Percentiles rank a stretch among this genome's conserved stretches.
phyloP scores from a whole-genome alignment of 1,139 yeast species.

The Kodamaea arcana region DNA sequence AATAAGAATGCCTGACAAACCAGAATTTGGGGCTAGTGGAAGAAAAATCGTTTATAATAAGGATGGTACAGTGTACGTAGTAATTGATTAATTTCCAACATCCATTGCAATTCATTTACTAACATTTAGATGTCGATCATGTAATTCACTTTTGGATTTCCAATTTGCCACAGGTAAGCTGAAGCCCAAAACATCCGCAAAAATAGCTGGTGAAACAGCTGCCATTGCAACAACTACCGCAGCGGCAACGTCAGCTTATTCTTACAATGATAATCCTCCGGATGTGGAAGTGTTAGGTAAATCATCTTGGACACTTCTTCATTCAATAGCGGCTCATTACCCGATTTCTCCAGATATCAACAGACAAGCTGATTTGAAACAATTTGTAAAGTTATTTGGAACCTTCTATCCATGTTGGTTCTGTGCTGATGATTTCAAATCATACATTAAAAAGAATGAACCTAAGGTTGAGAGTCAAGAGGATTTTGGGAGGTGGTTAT shows the following conservation, averaged over 20 bases:
- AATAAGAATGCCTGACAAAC: slow-evolving; percentile 17
- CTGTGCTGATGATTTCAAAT: slow-evolving; percentile 83
- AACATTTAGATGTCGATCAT: slow-evolving; percentile 66
- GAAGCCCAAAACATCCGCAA: slow-evolving; percentile 10
- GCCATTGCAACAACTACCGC: slow-evolving; percentile 6
- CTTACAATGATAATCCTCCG: slow-evolving; percentile 62
- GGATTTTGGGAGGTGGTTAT: slow-evolving; percentile 84
- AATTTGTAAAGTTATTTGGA: slow-evolving; percentile 68
- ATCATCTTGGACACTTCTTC: slow-evolving; percentile 90
- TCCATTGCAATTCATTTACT: slow-evolving; percentile 11
- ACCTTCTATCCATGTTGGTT: slow-evolving; percentile 91
- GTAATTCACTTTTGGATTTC: slow-evolving; percentile 76
- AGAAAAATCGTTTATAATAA: slow-evolving; percentile 73
- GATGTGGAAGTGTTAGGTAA: slow-evolving; percentile 80
- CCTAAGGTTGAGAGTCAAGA: slow-evolving; percentile 72
- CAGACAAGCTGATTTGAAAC: slow-evolving; percentile 68
- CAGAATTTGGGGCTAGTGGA: slow-evolving; percentile 56
- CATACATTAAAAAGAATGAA: slow-evolving; percentile 54
- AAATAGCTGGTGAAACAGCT: slow-evolving; percentile 5
- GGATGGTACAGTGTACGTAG: slow-evolving; percentile 83
- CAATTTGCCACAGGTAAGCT: slow-evolving; percentile 49
- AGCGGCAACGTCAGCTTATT: slow-evolving; percentile 7
- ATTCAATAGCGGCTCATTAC: slow-evolving; percentile 84
- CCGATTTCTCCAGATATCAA: slow-evolving; percentile 62
- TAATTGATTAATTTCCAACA: background rate